Percentiles rank a stretch among this genome's conserved stretches.
Evolutionary conservation across 1,139 yeast genomes (phyloP).

Genomic region (Candida sanyaensis): DNA sequence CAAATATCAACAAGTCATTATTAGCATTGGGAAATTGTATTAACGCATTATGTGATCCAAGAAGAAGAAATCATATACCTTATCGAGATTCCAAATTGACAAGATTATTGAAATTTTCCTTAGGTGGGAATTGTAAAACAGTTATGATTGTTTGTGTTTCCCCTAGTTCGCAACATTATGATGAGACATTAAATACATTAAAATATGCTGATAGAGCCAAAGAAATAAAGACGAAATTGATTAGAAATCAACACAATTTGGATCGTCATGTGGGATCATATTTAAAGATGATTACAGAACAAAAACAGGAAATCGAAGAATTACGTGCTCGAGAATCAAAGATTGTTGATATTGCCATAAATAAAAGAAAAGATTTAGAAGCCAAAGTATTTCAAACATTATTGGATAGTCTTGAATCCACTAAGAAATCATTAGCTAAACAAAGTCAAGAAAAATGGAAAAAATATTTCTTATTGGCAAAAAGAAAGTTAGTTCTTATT

Average conservation of each 20-base stretch:
- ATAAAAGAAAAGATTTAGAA: conserved; percentile 28
- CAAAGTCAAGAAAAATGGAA: conserved; percentile 48
- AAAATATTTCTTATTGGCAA: conserved; percentile 55
- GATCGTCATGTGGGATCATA: conserved; percentile 89
- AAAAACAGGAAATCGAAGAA: conserved; percentile 74
- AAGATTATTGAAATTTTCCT: conserved; percentile 77
- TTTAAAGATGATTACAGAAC: conserved; percentile 82
- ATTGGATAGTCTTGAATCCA: conserved; percentile 39
- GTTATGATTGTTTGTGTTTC: conserved; percentile 95
- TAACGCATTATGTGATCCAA: conserved; percentile 81
- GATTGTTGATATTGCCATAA: conserved; percentile 37
- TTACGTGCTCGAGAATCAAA: conserved; percentile 56
- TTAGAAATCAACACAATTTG: conserved; percentile 72
- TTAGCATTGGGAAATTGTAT: conserved; percentile 93
- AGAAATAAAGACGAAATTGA: conserved; percentile 80
- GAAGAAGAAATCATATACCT: conserved; percentile 75
- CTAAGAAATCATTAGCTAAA: conserved; percentile 39
- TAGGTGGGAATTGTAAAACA: conserved; percentile 95
- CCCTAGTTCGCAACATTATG: conserved; percentile 84
- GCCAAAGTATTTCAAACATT: conserved; percentile 40
- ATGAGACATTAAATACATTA: conserved; percentile 86
- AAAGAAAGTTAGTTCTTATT: conserved; percentile 52
- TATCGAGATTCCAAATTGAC: conserved; percentile 90
- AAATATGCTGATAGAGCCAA: conserved; percentile 92
- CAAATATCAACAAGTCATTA: conserved; percentile 84